Conservation (phyloP, 306 rosid species). For the Corylus americana region DNA sequence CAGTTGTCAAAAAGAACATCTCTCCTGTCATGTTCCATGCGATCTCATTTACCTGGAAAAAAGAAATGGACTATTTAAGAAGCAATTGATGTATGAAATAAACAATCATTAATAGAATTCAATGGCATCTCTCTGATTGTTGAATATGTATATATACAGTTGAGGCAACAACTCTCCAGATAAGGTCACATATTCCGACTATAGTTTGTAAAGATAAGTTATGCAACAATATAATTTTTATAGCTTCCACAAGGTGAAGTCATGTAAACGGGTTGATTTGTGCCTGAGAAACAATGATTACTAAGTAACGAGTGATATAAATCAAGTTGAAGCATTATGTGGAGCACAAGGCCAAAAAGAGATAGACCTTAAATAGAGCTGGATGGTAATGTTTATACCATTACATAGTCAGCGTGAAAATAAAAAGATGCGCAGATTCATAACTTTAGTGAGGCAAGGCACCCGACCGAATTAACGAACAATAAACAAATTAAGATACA, state of each 20-base stretch:
- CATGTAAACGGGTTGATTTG: neutral
- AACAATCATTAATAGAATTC: neutral
- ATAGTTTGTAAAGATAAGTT: neutral
- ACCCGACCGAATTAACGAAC: neutral
- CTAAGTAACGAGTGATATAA: neutral
- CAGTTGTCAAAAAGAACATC: conserved; percentile 87
- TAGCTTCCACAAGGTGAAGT: neutral
- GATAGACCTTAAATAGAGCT: neutral
- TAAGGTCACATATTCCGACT: conserved; percentile 4
- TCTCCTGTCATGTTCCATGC: conserved; percentile 98
- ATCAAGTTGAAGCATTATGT: conserved; percentile 1
- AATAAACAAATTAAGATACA: neutral
- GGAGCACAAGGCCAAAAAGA: neutral
- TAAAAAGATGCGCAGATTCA: neutral
- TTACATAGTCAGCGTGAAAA: neutral
- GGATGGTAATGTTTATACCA: neutral
- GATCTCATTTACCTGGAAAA: conserved; percentile 85
- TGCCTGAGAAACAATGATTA: neutral
- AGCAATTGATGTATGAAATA: conserved; percentile 11
- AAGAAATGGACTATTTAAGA: conserved; percentile 3
- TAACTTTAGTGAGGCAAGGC: neutral
- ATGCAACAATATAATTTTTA: neutral
- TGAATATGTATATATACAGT: neutral
- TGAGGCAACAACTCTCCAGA: neutral
- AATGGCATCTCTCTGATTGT: neutral